Conservation (phyloP, 2,329 filamentous ascomycete species). For the Colletotrichum sp. region DNA sequence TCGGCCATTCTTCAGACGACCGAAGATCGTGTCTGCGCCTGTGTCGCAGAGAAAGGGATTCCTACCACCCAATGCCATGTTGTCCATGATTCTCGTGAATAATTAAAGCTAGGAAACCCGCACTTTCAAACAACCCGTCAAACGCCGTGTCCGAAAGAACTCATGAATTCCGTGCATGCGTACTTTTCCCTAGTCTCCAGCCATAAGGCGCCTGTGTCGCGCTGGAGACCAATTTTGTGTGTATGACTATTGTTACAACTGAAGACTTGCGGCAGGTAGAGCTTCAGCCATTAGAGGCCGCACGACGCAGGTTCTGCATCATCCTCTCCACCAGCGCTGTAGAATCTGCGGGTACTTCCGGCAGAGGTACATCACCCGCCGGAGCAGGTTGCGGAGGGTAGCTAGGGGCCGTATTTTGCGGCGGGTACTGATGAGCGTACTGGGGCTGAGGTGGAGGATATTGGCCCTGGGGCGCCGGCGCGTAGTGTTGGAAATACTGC, state of each 20-base stretch:
- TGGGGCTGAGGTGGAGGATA: constrained; percentile 13
- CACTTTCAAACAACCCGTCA: neutral
- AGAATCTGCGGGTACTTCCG: constrained; percentile 49
- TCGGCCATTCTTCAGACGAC: neutral
- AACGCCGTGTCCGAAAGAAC: neutral
- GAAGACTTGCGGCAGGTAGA: neutral
- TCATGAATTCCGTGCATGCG: neutral
- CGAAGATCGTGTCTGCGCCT: neutral
- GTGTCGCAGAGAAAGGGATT: neutral
- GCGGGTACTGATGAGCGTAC: neutral
- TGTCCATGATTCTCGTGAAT: neutral
- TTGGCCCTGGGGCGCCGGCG: neutral
- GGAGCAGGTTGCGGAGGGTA: neutral
- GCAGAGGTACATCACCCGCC: constrained; percentile 34
- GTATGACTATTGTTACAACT: neutral
- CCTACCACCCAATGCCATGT: neutral
- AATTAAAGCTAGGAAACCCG: neutral
- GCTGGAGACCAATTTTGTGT: neutral
- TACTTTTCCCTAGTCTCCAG: neutral
- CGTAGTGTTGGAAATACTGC: constrained; percentile 3
- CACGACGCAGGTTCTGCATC: constrained; percentile 54
- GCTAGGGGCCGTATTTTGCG: neutral
- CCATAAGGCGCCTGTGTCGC: neutral
- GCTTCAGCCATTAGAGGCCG: constrained; percentile 22
- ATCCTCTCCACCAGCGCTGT: constrained; percentile 57